Conservation (phyloP, 495 filamentous ascomycete genomes). For the Aspergillus heteromorphus region DNA sequence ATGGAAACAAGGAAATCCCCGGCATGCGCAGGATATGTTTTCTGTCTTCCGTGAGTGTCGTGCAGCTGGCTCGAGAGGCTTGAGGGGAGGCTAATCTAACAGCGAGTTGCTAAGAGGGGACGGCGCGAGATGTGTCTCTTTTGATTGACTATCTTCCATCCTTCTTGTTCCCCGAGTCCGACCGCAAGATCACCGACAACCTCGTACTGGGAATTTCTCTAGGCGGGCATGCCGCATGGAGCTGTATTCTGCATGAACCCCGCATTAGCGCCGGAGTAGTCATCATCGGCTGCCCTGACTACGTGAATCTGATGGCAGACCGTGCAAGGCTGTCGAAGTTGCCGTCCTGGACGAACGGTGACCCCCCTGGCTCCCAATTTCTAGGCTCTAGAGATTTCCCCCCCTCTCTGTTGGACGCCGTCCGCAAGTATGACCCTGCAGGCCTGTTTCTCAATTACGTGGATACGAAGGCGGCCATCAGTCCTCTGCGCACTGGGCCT, state of each 20-base stretch:
- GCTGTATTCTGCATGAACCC: slow-evolving; percentile 69
- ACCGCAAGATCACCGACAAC: slow-evolving; percentile 57
- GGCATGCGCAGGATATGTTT: slow-evolving; percentile 89
- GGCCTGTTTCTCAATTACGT: slow-evolving; percentile 56
- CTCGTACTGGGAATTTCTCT: slow-evolving; percentile 77
- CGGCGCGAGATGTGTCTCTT: slow-evolving; percentile 64
- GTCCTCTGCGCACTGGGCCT: slow-evolving; percentile 26
- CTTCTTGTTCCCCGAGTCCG: slow-evolving; percentile 59
- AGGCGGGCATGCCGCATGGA: slow-evolving; percentile 86
- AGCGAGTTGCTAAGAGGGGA: slow-evolving; percentile 50
- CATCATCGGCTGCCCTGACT: slow-evolving; percentile 89
- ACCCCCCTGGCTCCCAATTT: slow-evolving; percentile 57
- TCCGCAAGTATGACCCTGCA: slow-evolving; percentile 63
- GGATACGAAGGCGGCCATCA: slow-evolving; percentile 22
- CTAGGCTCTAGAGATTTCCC: slow-evolving; percentile 75
- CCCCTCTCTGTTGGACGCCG: slow-evolving; percentile 52
- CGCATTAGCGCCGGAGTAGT: slow-evolving; percentile 69
- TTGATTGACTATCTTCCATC: slow-evolving; percentile 70
- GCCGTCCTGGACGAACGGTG: slow-evolving; percentile 49
- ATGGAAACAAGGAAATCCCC: slow-evolving; percentile 74
- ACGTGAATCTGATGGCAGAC: slow-evolving; percentile 67
- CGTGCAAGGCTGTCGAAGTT: slow-evolving; percentile 71
- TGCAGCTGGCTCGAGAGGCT: background rate
- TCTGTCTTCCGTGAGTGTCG: slow-evolving; percentile 49
- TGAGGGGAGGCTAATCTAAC: background rate